Percentiles rank a stretch among this genome's conserved stretches.
Conservation (phyloP, 1,284 basidiomycete species). For the Amylostereum areolatum region DNA sequence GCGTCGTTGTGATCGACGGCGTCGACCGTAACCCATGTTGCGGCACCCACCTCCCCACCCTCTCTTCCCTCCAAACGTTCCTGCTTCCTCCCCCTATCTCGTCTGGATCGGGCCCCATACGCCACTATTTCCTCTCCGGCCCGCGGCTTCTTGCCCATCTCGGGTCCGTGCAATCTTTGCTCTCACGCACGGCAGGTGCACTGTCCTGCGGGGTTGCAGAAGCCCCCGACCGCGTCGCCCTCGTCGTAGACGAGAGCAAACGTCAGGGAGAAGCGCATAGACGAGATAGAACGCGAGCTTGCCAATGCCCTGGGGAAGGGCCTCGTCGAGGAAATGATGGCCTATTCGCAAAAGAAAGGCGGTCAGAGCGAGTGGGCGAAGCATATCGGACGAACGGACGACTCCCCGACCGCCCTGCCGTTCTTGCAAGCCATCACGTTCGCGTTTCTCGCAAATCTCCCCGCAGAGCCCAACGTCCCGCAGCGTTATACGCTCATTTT, state of each 20-base stretch:
- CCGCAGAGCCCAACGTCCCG: conserved; percentile 16
- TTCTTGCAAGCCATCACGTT: conserved; percentile 56
- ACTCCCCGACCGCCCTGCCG: conserved; percentile 50
- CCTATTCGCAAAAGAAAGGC: conserved; percentile 23
- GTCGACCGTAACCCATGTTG: conserved; percentile 85
- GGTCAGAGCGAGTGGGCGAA: conserved; percentile 34
- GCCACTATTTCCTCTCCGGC: conserved; percentile 79
- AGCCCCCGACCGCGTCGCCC: conserved; percentile 63
- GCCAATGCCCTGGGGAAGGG: conserved; percentile 61
- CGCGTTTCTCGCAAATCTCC: conserved; percentile 31
- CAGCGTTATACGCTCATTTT: conserved; percentile 47
- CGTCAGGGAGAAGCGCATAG: conserved; percentile 55
- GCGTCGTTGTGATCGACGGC: conserved; percentile 76
- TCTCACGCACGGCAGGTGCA: conserved; percentile 50
- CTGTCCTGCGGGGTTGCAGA: conserved; percentile 62
- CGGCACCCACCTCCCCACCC: conserved; percentile 75
- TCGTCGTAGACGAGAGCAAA: conserved; percentile 62
- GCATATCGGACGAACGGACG: conserved; percentile 50
- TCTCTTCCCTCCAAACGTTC: conserved; percentile 70
- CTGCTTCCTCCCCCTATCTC: conserved; percentile 60
- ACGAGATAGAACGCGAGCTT: conserved; percentile 64
- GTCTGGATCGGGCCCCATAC: conserved; percentile 53
- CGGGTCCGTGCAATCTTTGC: conserved; percentile 44
- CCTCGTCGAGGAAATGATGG: conserved; percentile 43
- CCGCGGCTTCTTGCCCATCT: conserved; percentile 66